These are phyloP conservation scores for Penicillium ochrochloron DNA, from an alignment of 495 filamentous ascomycete genomes.

Conservation along the genomic window DNA sequence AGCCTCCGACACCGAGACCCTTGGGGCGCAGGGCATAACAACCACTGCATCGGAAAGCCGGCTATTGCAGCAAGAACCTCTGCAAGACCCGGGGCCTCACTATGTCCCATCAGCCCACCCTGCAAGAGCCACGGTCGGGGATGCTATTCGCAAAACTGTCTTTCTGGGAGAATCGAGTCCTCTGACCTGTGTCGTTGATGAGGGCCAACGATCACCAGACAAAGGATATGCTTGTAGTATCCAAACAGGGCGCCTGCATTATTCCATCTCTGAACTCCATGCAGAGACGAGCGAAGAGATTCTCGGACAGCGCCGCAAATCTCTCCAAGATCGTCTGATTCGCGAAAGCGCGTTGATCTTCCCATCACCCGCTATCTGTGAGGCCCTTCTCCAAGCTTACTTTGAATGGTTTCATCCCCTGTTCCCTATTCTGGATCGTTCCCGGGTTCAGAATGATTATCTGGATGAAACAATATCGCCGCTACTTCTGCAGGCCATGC, in stretches of 20 bases:
- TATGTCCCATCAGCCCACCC: constrained; percentile 23
- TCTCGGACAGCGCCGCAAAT: constrained; percentile 23
- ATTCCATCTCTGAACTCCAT: constrained; percentile 36
- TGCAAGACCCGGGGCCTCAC: constrained; percentile 7
- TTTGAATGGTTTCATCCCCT: constrained; percentile 54
- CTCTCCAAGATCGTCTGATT: constrained; percentile 34
- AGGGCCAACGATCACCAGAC: constrained; percentile 36
- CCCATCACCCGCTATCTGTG: constrained; percentile 37
- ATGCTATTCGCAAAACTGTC: constrained; percentile 38
- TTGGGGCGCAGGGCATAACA: constrained; percentile 2
- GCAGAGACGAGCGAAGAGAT: constrained; percentile 22
- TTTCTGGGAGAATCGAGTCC: constrained; percentile 51
- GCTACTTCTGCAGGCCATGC: constrained; percentile 45
- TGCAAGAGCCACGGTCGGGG: constrained; percentile 1
- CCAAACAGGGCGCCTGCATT: constrained; percentile 41
- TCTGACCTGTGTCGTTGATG: constrained; percentile 46
- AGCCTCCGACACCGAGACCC: constrained; percentile 3
- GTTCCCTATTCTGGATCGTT: constrained; percentile 46
- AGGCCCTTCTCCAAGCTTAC: constrained; percentile 42
- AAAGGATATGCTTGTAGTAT: constrained; percentile 31
- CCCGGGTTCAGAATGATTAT: constrained; percentile 32
- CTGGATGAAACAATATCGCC: constrained; percentile 40
- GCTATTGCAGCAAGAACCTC: neutral
- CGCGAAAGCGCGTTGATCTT: constrained; percentile 45
- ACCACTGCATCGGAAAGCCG: constrained; percentile 1